These are phyloP conservation scores for Lathyrus aphaca DNA, from an alignment of 306 rosid genomes.

Conservation along the genomic window DNA sequence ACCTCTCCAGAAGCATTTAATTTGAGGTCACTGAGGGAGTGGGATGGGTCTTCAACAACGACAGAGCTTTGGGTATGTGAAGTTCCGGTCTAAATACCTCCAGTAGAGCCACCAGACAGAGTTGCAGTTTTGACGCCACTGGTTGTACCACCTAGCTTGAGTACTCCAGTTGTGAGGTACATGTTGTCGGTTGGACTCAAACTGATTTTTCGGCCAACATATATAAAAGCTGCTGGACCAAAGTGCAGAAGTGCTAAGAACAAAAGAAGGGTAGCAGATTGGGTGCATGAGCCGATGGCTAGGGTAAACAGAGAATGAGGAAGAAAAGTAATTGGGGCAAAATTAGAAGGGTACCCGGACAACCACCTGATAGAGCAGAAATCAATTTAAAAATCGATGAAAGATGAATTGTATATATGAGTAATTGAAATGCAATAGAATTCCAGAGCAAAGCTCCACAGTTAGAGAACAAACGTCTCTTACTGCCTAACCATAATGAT, in stretches of 20 bases:
- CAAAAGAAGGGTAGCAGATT: neutral
- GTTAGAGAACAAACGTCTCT: no score
- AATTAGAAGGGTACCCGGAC: neutral
- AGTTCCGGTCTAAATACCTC: neutral
- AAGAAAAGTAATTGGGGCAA: neutral
- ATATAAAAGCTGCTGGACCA: neutral
- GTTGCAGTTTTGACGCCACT: neutral
- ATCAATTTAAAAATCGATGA: no score
- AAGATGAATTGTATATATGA: no score
- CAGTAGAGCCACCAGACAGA: slow-evolving; percentile 2
- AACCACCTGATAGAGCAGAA: neutral
- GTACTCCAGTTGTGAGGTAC: neutral
- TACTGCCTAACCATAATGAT: no score
- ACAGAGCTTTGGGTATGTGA: neutral
- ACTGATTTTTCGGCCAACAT: neutral
- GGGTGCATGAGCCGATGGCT: neutral
- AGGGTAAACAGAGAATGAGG: neutral
- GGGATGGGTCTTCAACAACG: neutral
- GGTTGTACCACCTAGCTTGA: neutral
- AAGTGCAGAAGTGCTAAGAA: neutral
- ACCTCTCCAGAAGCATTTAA: neutral
- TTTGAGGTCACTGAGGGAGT: neutral
- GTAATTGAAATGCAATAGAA: no score
- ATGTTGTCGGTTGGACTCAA: neutral
- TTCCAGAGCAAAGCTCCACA: no score